Percentiles rank a stretch among this genome's conserved stretches.
These are phyloP conservation scores for Coprinellus aureogranulatus DNA, from an alignment of 768 basidiomycete genomes.

Conservation along the genomic window DNA sequence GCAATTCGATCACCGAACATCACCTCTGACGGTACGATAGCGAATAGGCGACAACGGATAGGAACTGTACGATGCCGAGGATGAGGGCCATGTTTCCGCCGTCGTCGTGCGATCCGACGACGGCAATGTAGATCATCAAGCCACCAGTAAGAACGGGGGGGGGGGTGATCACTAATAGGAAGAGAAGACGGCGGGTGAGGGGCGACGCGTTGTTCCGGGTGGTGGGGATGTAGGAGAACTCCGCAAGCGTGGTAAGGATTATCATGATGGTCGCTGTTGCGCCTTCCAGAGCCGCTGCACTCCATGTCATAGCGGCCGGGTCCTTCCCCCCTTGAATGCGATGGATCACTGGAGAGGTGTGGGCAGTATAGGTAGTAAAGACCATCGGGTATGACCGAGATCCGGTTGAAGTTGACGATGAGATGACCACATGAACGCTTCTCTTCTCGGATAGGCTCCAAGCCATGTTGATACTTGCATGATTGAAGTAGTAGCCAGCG, in stretches of 20 bases:
- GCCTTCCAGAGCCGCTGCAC: constrained; percentile 90
- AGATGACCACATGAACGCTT: constrained; percentile 96
- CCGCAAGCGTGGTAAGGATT: constrained; percentile 89
- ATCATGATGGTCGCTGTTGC: constrained; percentile 95
- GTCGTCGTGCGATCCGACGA: constrained; percentile 66
- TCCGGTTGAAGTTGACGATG: constrained; percentile 98
- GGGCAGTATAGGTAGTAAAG: constrained; percentile 96
- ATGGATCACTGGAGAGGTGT: constrained; percentile 88
- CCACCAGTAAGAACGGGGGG: constrained; percentile 87
- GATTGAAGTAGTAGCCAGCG: constrained; percentile 98
- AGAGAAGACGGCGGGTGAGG: constrained; percentile 85
- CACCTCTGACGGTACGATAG: constrained; percentile 89
- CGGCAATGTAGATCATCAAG: constrained; percentile 92
- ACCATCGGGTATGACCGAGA: constrained; percentile 96
- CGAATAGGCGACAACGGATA: constrained; percentile 86
- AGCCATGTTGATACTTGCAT: constrained; percentile 91
- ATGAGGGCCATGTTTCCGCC: constrained; percentile 80
- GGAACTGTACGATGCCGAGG: constrained; percentile 95
- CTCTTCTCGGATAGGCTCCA: constrained; percentile 93
- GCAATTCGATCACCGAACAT: constrained; percentile 99
- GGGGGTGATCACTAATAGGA: constrained; percentile 87
- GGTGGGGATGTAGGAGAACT: constrained; percentile 96
- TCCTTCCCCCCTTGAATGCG: constrained; percentile 48
- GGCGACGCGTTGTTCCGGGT: constrained; percentile 99
- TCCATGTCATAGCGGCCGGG: constrained; percentile 84